Evolutionary conservation across 1,284 basidiomycete species (phyloP).

Genomic region (Ustilago sp.): DNA sequence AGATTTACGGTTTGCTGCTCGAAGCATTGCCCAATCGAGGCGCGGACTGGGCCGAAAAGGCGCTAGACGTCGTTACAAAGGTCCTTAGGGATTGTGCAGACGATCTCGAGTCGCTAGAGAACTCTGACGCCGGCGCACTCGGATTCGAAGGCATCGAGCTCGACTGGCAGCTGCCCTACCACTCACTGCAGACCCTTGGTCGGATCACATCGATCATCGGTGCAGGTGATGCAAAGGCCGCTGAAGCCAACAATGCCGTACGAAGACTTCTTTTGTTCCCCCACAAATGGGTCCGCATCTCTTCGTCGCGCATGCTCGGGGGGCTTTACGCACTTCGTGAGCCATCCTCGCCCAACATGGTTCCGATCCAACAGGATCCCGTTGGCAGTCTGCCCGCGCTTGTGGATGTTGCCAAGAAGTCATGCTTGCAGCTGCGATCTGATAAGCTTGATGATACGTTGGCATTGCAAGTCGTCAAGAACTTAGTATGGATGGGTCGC

Average conservation of each 20-base stretch:
- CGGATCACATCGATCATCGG: slow-evolving; percentile 24
- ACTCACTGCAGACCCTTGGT: slow-evolving; percentile 72
- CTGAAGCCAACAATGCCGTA: slow-evolving; percentile 72
- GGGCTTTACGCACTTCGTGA: slow-evolving; percentile 73
- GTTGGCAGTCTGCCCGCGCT: slow-evolving; percentile 74
- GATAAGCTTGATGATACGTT: slow-evolving; percentile 81
- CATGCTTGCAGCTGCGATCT: slow-evolving; percentile 85
- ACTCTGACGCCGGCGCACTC: slow-evolving; percentile 15
- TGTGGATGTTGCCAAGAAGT: slow-evolving; percentile 80
- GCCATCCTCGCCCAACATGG: slow-evolving; percentile 26
- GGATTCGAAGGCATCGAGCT: slow-evolving; percentile 73
- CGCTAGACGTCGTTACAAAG: slow-evolving; percentile 31
- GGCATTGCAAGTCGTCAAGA: slow-evolving; percentile 89
- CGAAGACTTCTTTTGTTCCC: slow-evolving; percentile 83
- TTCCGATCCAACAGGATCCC: slow-evolving; percentile 69
- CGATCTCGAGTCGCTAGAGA: slow-evolving; percentile 53
- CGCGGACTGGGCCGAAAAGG: slow-evolving; percentile 33
- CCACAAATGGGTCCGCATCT: slow-evolving; percentile 92
- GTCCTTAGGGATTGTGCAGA: slow-evolving; percentile 49
- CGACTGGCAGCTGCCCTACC: slow-evolving; percentile 87
- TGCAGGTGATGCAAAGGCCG: background rate
- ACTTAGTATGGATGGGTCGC: slow-evolving; percentile 89
- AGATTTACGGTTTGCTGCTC: slow-evolving; percentile 70
- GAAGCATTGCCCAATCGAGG: slow-evolving; percentile 72
- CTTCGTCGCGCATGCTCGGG: slow-evolving; percentile 82